Conservation (phyloP, 768 basidiomycete species). For the Pisolithus albus region DNA sequence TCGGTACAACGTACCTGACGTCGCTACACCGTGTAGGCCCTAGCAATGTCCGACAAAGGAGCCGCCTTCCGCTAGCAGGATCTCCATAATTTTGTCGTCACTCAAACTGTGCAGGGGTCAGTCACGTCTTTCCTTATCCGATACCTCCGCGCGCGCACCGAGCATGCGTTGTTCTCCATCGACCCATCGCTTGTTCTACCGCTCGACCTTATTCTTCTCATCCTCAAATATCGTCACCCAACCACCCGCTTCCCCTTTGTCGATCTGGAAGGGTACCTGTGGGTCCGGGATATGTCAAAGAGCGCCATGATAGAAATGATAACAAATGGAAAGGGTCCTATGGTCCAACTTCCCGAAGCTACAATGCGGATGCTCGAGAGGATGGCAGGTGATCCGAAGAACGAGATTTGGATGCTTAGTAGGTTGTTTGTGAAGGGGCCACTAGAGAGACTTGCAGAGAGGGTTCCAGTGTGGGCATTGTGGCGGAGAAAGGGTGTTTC, state of each 20-base stretch:
- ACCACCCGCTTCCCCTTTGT: slow-evolving; percentile 58
- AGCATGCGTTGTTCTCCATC: slow-evolving; percentile 38
- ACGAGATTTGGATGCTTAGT: slow-evolving; percentile 79
- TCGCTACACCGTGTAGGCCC: too few relatives aligned
- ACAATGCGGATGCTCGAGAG: slow-evolving; percentile 45
- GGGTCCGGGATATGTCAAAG: slow-evolving; percentile 49
- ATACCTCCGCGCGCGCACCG: too few relatives aligned
- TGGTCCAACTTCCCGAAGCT: slow-evolving; percentile 34
- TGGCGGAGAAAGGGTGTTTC: slow-evolving; percentile 88
- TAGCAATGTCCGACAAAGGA: too few relatives aligned
- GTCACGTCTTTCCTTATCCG: too few relatives aligned
- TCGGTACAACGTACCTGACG: not conserved
- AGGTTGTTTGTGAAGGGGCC: slow-evolving; percentile 59
- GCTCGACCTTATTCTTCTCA: slow-evolving; percentile 42
- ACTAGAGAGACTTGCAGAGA: slow-evolving; percentile 54
- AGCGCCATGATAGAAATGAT: not conserved
- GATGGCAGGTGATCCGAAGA: slow-evolving; percentile 56
- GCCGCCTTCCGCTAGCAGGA: too few relatives aligned
- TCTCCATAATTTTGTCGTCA: too few relatives aligned
- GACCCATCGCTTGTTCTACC: slow-evolving; percentile 30
- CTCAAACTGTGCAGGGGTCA: too few relatives aligned
- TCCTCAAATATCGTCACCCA: slow-evolving; percentile 63
- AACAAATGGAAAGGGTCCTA: slow-evolving; percentile 8
- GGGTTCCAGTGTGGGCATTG: slow-evolving; percentile 65
- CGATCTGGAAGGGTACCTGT: slow-evolving; percentile 78